phyloP scores from a whole-genome alignment of 257 asterid species.

The Capsicum rhomboideum region DNA sequence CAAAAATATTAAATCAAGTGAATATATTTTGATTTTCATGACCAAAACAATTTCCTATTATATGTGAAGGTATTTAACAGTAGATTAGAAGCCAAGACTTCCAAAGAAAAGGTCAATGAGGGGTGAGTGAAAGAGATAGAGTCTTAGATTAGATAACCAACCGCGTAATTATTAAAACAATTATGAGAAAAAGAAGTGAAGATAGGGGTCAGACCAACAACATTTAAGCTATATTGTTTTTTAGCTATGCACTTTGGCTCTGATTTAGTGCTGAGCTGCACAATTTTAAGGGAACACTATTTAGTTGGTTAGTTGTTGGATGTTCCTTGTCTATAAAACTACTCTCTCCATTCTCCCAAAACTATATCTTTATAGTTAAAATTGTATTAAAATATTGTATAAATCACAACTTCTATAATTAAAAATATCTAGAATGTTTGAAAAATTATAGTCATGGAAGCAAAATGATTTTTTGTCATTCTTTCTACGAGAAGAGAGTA shows the following conservation, averaged over 20 bases:
- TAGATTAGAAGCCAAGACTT: not conserved
- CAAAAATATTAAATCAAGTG: no score
- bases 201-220: not conserved
- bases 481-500: not conserved
- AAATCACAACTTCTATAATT: not conserved
- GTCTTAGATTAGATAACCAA: not conserved
- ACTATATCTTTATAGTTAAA: not conserved
- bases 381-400: not conserved
- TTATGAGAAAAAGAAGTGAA: not conserved
- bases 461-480: not conserved
- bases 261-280: not conserved
- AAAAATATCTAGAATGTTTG: not conserved
- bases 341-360: not conserved
- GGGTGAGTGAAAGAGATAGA: not conserved
- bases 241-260: not conserved
- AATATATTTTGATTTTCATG: no score
- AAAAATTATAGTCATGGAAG: not conserved
- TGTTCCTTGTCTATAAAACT: not conserved
- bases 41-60: no score
- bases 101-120: slow-evolving; percentile 12
- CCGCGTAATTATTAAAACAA: not conserved
- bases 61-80: no score
- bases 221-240: not conserved
- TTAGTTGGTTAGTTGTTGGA: slow-evolving; percentile 1
- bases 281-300: not conserved